Conservation (phyloP, 2,329 filamentous ascomycete genomes). For the Scytalidium lignicola region DNA sequence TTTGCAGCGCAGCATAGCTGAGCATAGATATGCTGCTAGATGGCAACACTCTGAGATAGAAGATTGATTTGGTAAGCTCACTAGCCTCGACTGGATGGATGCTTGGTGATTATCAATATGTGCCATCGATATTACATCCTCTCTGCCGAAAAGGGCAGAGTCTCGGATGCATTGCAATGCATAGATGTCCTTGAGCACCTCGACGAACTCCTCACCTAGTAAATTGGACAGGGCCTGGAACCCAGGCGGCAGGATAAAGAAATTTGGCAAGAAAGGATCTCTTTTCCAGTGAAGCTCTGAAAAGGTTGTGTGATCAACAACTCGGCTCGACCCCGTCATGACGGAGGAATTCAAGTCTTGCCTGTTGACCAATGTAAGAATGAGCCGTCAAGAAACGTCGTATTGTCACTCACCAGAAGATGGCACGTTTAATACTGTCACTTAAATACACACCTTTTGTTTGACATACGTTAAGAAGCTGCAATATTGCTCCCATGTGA, state of each 20-base stretch:
- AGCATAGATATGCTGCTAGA: constrained; percentile 37
- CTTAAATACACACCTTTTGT: constrained; percentile 26
- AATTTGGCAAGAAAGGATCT: constrained; percentile 25
- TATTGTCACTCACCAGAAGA: constrained; percentile 34
- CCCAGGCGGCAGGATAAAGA: constrained; percentile 30
- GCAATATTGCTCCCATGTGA: constrained; percentile 35
- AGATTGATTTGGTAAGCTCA: constrained; percentile 17
- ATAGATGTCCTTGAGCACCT: constrained; percentile 33
- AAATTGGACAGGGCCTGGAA: constrained; percentile 23
- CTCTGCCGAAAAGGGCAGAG: constrained; percentile 3
- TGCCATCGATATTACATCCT: constrained; percentile 24
- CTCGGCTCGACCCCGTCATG: constrained; percentile 33
- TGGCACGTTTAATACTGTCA: constrained; percentile 37
- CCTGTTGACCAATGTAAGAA: constrained; percentile 23
- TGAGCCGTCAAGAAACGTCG: not conserved
- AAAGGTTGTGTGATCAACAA: constrained; percentile 37
- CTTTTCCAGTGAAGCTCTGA: constrained; percentile 35
- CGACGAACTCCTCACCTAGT: constrained; percentile 27
- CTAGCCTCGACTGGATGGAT: constrained; percentile 36
- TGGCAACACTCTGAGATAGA: constrained; percentile 29
- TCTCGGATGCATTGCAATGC: constrained; percentile 36
- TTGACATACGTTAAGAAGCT: constrained; percentile 30
- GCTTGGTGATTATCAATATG: constrained; percentile 36
- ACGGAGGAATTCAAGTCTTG: constrained; percentile 38
- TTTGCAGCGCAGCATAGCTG: constrained; percentile 35